Evolutionary conservation across 2,329 filamentous ascomycete genomes (phyloP).

Genomic region (Arthrocladium fulminans): DNA sequence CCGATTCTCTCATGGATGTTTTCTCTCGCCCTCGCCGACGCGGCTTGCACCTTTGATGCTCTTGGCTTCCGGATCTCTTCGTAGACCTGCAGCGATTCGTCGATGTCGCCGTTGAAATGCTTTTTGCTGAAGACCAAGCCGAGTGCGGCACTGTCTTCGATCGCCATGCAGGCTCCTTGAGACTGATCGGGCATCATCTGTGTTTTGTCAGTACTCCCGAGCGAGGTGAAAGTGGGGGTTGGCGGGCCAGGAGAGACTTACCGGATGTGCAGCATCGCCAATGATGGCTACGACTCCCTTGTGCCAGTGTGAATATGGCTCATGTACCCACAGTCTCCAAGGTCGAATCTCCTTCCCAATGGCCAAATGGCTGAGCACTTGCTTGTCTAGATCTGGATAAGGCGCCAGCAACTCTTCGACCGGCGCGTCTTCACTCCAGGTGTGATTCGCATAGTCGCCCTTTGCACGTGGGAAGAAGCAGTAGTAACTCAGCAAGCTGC

Average conservation of each 20-base stretch:
- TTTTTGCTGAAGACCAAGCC: slow-evolving; percentile 47
- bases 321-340: slow-evolving; percentile 57
- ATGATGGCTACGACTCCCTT: slow-evolving; percentile 37
- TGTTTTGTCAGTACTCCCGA: background rate
- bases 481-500: slow-evolving; percentile 58
- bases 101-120: slow-evolving; percentile 9
- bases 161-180: slow-evolving; percentile 61
- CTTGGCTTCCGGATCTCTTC: slow-evolving; percentile 30
- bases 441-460: slow-evolving; percentile 53
- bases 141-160: slow-evolving; percentile 56
- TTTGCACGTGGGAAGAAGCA: slow-evolving; percentile 57
- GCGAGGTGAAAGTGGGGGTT: background rate
- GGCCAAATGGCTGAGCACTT: slow-evolving; percentile 48
- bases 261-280: slow-evolving; percentile 59
- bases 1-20: slow-evolving; percentile 58
- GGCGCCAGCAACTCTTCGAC: slow-evolving; percentile 53
- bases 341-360: slow-evolving; percentile 56
- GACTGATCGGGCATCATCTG: slow-evolving; percentile 61
- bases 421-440: slow-evolving; percentile 47
- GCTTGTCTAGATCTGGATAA: slow-evolving; percentile 51
- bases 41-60: slow-evolving; percentile 37
- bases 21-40: slow-evolving; percentile 49
- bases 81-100: slow-evolving; percentile 31
- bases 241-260: too few relatives aligned
- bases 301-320: slow-evolving; percentile 22